Conservation (phyloP, 1,284 basidiomycete species). For the Trichosporon sp. region DNA sequence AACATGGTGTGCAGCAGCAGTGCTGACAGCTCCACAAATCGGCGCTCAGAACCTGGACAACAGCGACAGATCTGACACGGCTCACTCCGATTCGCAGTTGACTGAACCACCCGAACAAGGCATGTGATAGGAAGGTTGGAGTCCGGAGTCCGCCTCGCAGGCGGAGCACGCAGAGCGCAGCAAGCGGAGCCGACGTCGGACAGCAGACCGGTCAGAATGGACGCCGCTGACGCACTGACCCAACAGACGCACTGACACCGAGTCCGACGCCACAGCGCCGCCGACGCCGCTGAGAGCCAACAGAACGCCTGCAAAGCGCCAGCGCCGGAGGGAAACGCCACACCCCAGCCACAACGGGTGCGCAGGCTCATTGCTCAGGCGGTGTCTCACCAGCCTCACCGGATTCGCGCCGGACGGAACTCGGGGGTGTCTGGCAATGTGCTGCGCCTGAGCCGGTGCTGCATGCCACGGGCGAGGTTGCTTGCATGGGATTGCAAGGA, state of each 20-base stretch:
- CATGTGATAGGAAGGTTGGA: too few relatives aligned
- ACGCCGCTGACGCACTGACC: constrained; percentile 1
- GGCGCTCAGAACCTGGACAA: not conserved
- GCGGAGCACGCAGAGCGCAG: not conserved
- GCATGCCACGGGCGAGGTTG: not conserved
- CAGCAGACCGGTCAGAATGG: not conserved
- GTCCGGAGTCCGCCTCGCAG: not conserved
- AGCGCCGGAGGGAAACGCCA: constrained; percentile 3
- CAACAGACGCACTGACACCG: too few relatives aligned
- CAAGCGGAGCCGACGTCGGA: not conserved
- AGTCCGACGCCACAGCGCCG: not conserved
- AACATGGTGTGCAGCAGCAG: too few relatives aligned
- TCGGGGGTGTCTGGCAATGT: not conserved
- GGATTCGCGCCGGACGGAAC: not conserved
- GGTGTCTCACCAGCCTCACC: not conserved
- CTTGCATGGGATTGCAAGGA: not conserved
- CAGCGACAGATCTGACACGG: too few relatives aligned
- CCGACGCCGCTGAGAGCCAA: not conserved
- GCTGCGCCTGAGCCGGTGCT: not conserved
- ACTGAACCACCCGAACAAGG: too few relatives aligned
- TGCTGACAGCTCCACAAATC: not conserved
- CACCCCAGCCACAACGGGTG: constrained; percentile 3
- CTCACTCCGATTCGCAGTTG: too few relatives aligned
- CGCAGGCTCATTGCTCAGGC: not conserved
- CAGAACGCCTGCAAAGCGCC: not conserved